Evolutionary conservation across 1,284 basidiomycete species (phyloP).

Genomic region (Cutaneotrichosporon sp.): DNA sequence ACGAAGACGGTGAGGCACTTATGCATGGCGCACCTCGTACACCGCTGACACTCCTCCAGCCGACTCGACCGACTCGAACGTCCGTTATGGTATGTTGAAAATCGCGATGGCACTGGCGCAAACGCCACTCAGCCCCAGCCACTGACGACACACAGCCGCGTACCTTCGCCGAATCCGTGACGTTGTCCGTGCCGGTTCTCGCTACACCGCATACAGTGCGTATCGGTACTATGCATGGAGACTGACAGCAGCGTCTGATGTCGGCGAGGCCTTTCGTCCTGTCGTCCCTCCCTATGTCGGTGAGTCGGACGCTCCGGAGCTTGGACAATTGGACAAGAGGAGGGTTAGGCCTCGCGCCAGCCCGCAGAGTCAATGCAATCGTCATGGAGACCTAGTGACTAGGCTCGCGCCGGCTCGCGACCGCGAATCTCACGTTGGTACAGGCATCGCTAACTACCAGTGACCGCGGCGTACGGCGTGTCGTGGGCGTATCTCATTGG

Average conservation of each 20-base stretch:
- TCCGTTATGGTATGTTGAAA: constrained; percentile 39
- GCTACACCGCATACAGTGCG: constrained; percentile 75
- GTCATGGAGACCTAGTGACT: too few species aligned
- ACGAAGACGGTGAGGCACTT: constrained; percentile 5
- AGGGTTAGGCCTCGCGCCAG: too few species aligned
- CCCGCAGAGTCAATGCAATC: too few species aligned
- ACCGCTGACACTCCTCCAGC: constrained; percentile 17
- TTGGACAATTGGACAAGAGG: too few species aligned
- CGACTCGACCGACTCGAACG: constrained; percentile 46
- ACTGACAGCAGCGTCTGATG: constrained; percentile 62
- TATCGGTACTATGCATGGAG: constrained; percentile 10
- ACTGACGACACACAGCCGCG: constrained; percentile 53
- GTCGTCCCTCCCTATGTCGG: constrained; percentile 69
- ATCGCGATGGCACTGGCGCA: background rate
- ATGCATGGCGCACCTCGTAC: background rate
- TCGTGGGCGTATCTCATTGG: constrained; percentile 72
- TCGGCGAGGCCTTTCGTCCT: constrained; percentile 88
- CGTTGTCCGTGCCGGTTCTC: constrained; percentile 63
- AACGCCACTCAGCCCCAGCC: background rate
- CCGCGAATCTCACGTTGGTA: background rate
- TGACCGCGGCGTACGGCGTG: constrained; percentile 65
- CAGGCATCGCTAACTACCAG: constrained; percentile 19
- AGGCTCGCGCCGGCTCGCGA: too few species aligned
- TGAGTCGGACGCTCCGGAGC: constrained; percentile 15
- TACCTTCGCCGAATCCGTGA: constrained; percentile 75